phyloP scores from a whole-genome alignment of 2,329 filamentous ascomycete species.

The Alternaria consortialis region DNA sequence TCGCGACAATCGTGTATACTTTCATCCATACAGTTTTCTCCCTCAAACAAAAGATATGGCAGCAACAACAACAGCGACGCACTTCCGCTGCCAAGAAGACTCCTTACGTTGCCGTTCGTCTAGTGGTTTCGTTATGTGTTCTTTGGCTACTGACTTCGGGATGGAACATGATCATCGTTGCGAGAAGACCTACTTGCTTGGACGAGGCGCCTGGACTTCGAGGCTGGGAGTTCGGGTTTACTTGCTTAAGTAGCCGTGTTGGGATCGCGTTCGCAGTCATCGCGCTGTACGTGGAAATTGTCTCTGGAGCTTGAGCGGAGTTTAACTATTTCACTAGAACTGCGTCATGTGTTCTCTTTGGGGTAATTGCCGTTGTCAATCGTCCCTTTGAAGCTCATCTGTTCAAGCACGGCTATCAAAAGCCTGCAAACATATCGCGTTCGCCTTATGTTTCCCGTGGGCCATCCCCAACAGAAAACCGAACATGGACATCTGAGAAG shows the following conservation, averaged over 20 bases:
- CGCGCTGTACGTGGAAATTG: constrained; percentile 39
- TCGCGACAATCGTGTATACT: constrained; percentile 47
- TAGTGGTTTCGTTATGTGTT: constrained; percentile 43
- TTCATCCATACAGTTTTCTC: constrained; percentile 48
- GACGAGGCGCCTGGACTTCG: constrained; percentile 27
- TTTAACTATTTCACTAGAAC: constrained; percentile 30
- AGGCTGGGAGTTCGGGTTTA: constrained; percentile 46
- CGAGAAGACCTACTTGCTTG: constrained; percentile 48
- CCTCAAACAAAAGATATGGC: constrained; percentile 43
- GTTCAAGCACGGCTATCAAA: constrained; percentile 36
- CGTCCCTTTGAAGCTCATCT: constrained; percentile 51
- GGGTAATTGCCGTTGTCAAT: constrained; percentile 42
- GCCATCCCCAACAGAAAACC: constrained; percentile 26
- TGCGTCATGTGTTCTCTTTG: constrained; percentile 45
- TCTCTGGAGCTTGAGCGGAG: neutral
- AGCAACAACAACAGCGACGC: constrained; percentile 31
- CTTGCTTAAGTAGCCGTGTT: constrained; percentile 42
- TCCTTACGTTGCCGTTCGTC: constrained; percentile 45
- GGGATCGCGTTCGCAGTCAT: constrained; percentile 45
- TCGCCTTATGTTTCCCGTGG: constrained; percentile 31
- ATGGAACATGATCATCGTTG: constrained; percentile 53
- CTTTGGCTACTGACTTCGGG: constrained; percentile 51
- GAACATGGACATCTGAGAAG: constrained; percentile 28
- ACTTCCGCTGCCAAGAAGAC: constrained; percentile 39
- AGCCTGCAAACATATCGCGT: constrained; percentile 11